A percentile compares a stretch with the other conserved stretches of the same genome.
These are phyloP conservation scores for Monosporascus ibericus DNA, from an alignment of 2,329 filamentous ascomycete species.

Conservation along the genomic window DNA sequence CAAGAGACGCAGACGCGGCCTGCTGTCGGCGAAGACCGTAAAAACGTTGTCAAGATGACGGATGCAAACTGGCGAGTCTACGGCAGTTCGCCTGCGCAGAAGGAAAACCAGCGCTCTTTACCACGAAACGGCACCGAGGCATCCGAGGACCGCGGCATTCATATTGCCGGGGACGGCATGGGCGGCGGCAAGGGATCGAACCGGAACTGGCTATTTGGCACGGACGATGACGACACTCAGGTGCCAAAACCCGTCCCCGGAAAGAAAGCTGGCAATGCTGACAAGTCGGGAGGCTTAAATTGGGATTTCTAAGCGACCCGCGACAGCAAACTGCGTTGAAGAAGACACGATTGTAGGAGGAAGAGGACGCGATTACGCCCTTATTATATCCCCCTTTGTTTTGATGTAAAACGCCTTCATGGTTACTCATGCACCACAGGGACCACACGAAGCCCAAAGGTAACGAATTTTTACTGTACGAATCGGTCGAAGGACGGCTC, in stretches of 20 bases:
- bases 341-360: constrained; percentile 1
- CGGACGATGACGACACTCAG: constrained; percentile 37
- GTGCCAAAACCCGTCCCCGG: constrained; percentile 31
- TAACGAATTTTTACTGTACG: neutral
- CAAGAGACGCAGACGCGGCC: constrained; percentile 34
- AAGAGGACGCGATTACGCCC: constrained; percentile 6
- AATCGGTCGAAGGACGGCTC: neutral
- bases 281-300: constrained; percentile 21
- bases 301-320: constrained; percentile 28
- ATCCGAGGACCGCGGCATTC: constrained; percentile 32
- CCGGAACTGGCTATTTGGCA: constrained; percentile 53
- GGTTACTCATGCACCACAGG: neutral
- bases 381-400: neutral
- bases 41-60: constrained; percentile 70
- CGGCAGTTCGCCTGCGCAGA: constrained; percentile 50
- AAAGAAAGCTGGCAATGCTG: constrained; percentile 27
- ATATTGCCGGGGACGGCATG: constrained; percentile 59
- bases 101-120: constrained; percentile 39
- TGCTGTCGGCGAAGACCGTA: constrained; percentile 50
- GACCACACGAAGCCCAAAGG: neutral
- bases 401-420: neutral
- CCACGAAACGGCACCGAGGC: constrained; percentile 18
- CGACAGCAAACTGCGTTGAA: constrained; percentile 12
- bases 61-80: constrained; percentile 55
- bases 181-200: constrained; percentile 51